phyloP scores from a whole-genome alignment of 306 rosid genomes.

The Vigna reflexopilosa region DNA sequence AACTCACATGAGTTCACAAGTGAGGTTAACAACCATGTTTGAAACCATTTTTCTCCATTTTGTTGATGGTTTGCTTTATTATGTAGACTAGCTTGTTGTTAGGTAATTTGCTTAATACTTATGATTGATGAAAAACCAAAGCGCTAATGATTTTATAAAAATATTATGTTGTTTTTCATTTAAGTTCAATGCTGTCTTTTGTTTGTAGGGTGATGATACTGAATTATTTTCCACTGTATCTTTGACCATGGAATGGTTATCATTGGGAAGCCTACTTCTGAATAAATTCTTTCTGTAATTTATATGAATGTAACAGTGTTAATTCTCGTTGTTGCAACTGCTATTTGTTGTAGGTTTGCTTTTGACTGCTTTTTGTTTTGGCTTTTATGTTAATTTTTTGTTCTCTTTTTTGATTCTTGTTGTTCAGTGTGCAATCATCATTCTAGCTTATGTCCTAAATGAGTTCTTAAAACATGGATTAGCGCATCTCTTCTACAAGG shows the following conservation, averaged over 20 bases:
- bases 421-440: slow-evolving; percentile 7
- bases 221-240: not conserved
- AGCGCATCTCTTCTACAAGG: not conserved
- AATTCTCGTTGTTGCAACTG: not conserved
- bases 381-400: not conserved
- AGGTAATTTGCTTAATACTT: not conserved
- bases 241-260: not conserved
- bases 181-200: not conserved
- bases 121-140: not conserved
- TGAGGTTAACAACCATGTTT: not conserved
- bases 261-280: not conserved
- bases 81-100: not conserved
- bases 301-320: not conserved
- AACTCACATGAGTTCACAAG: not conserved
- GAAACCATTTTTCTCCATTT: slow-evolving; percentile 1
- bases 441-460: not conserved
- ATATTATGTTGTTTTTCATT: not conserved
- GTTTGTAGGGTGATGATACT: not conserved
- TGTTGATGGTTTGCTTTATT: not conserved
- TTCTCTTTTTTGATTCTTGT: not conserved
- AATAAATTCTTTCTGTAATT: not conserved
- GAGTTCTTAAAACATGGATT: slow-evolving; percentile 2
- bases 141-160: not conserved
- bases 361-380: slow-evolving; percentile 5
- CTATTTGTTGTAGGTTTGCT: not conserved